Evolutionary conservation across 148 eudicot species (phyloP).

Genomic region (Camellia sinensis): DNA sequence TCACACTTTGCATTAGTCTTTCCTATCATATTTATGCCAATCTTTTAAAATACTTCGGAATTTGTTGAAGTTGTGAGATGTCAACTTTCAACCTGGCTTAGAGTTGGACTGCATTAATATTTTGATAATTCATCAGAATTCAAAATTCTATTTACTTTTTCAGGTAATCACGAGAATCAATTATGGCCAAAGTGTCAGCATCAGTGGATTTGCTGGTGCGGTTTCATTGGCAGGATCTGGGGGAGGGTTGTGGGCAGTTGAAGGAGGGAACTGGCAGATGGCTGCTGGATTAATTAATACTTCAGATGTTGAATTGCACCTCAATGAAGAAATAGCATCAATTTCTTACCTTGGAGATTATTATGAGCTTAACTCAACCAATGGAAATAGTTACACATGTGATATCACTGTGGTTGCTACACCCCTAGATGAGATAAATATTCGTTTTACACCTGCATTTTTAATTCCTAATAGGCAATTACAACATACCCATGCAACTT

Average conservation of each 20-base stretch:
- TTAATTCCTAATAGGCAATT: constrained; percentile 74
- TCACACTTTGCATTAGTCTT: not conserved
- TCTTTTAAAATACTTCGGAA: not conserved
- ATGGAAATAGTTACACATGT: constrained; percentile 74
- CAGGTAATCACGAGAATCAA: constrained; percentile 94
- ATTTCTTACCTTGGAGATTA: constrained; percentile 55
- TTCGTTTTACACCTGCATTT: constrained; percentile 56
- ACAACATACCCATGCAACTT: constrained; percentile 89
- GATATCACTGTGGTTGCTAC: constrained; percentile 77
- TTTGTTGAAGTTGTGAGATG: not conserved
- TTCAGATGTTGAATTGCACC: constrained; percentile 70
- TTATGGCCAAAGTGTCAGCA: constrained; percentile 85
- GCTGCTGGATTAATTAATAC: constrained; percentile 68
- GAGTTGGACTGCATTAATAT: not conserved
- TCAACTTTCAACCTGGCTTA: not conserved
- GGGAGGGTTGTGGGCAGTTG: constrained; percentile 78
- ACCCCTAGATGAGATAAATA: constrained; percentile 72
- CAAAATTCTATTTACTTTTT: not conserved
- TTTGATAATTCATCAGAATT: not conserved
- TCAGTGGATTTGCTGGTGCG: constrained; percentile 96
- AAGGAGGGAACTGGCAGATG: constrained; percentile 95
- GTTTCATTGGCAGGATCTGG: constrained; percentile 94
- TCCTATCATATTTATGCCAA: not conserved
- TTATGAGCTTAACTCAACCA: constrained; percentile 75
- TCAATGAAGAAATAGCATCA: constrained; percentile 71